Evolutionary conservation across 495 filamentous ascomycete genomes (phyloP).

Genomic region (Xylaria cubensis): DNA sequence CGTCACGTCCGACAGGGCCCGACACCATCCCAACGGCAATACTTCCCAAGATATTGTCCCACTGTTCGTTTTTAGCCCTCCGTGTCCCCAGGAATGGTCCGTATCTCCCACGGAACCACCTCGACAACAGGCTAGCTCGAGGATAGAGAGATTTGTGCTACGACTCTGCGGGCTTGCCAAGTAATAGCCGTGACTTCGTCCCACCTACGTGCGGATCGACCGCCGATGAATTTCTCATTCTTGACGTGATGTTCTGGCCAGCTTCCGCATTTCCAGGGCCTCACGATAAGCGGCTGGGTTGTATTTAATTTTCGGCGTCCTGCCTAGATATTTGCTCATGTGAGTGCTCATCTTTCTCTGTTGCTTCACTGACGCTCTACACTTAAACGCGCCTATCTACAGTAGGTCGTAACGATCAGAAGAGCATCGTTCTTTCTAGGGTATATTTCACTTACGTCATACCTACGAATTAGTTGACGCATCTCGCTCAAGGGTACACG

Average conservation of each 20-base stretch:
- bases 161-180: constrained; percentile 16
- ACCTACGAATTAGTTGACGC: not conserved
- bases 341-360: constrained; percentile 28
- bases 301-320: constrained; percentile 36
- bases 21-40: constrained; percentile 27
- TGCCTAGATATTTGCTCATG: constrained; percentile 23
- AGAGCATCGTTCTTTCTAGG: not conserved
- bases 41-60: constrained; percentile 32
- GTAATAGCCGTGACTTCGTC: constrained; percentile 18
- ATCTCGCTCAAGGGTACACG: not conserved
- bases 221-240: constrained; percentile 23
- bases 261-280: constrained; percentile 15
- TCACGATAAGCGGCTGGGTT: constrained; percentile 14
- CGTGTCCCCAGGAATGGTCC: constrained; percentile 39
- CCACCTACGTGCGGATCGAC: constrained; percentile 2
- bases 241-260: constrained; percentile 22
- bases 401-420: not conserved
- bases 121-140: constrained; percentile 17
- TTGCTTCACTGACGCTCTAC: not conserved
- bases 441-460: constrained; percentile 7
- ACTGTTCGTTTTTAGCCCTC: constrained; percentile 33
- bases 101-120: constrained; percentile 19
- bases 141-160: not conserved
- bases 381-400: not conserved
- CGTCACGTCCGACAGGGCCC: constrained; percentile 38